phyloP scores from a whole-genome alignment of 371 early-diverging fungal genomes.

The Fennellomyces sp. region DNA sequence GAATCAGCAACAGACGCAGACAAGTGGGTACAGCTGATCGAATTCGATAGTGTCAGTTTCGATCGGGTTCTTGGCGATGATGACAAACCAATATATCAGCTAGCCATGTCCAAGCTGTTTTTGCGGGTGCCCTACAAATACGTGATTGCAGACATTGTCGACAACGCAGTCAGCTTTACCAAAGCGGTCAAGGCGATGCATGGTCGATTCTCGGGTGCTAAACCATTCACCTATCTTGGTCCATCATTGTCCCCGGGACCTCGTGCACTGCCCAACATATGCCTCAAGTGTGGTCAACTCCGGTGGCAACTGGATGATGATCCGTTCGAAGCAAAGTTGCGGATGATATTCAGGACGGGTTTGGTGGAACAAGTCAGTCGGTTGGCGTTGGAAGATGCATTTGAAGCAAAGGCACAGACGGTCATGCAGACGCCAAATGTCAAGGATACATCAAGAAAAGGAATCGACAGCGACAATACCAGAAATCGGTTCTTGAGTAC shows the following conservation, averaged over 20 bases:
- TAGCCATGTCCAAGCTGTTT: constrained; percentile 30
- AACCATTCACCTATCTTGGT: constrained; percentile 34
- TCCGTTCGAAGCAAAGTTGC: constrained; percentile 59
- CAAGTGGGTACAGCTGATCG: constrained; percentile 46
- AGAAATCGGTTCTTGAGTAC: constrained; percentile 11
- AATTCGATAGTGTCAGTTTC: constrained; percentile 32
- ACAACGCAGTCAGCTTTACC: constrained; percentile 31
- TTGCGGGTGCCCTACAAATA: constrained; percentile 45
- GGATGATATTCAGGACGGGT: constrained; percentile 54
- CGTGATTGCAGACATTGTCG: constrained; percentile 40
- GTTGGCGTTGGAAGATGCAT: constrained; percentile 56
- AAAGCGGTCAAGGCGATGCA: constrained; percentile 41
- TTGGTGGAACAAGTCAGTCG: constrained; percentile 54
- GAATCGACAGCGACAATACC: constrained; percentile 17
- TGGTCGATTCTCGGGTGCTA: constrained; percentile 23
- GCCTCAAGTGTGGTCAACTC: constrained; percentile 26
- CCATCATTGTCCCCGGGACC: constrained; percentile 30
- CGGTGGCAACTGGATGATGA: constrained; percentile 55
- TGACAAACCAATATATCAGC: constrained; percentile 16
- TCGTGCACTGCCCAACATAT: constrained; percentile 23
- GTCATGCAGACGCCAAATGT: constrained; percentile 19
- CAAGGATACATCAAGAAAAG: constrained; percentile 7
- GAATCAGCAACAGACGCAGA: constrained; percentile 13
- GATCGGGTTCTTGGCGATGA: constrained; percentile 22
- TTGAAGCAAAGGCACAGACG: constrained; percentile 55